Percentiles rank a stretch among this genome's conserved stretches.
Evolutionary conservation across 148 eudicot genomes (phyloP).

Genomic region (Chenopodium formosanum): DNA sequence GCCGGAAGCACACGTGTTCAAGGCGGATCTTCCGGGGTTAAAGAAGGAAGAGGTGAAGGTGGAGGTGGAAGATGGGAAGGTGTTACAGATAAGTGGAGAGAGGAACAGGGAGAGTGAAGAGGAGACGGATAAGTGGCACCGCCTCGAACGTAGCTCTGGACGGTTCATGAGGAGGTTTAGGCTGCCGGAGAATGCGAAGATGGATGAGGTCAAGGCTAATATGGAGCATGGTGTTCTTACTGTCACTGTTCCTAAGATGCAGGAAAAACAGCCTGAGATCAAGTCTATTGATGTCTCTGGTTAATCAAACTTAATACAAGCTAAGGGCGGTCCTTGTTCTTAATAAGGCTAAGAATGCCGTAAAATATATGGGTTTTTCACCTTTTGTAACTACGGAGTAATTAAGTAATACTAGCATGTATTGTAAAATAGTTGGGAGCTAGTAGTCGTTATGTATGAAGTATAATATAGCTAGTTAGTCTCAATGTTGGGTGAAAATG

Average conservation of each 20-base stretch:
- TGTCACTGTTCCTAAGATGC: constrained; percentile 30
- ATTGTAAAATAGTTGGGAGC: too few species aligned
- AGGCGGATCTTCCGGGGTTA: constrained; percentile 43
- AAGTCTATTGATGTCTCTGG: constrained; percentile 23
- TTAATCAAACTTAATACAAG: background rate
- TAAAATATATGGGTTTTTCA: too few species aligned
- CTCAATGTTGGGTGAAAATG: too few species aligned
- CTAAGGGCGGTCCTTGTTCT: too few species aligned
- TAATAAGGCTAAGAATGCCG: too few species aligned
- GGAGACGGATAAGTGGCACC: constrained; percentile 38
- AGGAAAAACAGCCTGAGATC: constrained; percentile 25
- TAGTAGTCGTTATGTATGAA: too few species aligned
- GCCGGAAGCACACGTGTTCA: constrained; percentile 36
- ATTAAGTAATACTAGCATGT: too few species aligned
- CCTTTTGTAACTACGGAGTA: too few species aligned
- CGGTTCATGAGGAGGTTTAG: constrained; percentile 37
- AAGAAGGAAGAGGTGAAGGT: constrained; percentile 51
- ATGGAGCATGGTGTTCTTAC: constrained; percentile 40
- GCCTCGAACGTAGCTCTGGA: constrained; percentile 37
- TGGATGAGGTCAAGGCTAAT: constrained; percentile 36
- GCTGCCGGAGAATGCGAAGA: constrained; percentile 39
- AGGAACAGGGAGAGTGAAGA: constrained; percentile 32
- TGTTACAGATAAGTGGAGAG: constrained; percentile 42
- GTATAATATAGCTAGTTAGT: too few species aligned
- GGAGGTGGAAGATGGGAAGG: constrained; percentile 39